Base-by-base conservation (phyloP, 1,139 yeast species). In the Yamadazyma membranifaciens region DNA sequence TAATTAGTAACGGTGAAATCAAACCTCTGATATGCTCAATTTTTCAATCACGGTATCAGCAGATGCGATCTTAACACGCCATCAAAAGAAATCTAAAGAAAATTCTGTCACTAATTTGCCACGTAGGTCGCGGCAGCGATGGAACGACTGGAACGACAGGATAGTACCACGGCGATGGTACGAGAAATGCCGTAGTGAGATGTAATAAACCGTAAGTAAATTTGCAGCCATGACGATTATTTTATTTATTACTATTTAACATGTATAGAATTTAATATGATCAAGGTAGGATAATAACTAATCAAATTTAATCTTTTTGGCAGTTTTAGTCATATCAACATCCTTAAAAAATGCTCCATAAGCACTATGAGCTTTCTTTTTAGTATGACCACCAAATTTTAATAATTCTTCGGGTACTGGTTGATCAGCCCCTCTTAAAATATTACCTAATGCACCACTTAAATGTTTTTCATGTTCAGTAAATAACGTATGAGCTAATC, bases 381-480 rank as follows among this genome's bases (percentile, higher is more conserved):
- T 92, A 24, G 98, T 92, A 65, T 92, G 98, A 13, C 96, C 89
- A 36, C 99, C 99, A 55, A 91, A 92, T 63, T 91, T 92, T 60
- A 88, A 75, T 59, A 92, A 73, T 46, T 89, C 98, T 41, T 88
- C 97, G n/a, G 99, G 99, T 42, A 92, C 98, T 1, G 84, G 83
- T 68, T 92, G 98, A 63, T 84, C 81, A 27, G 98, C 98, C 48
- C 95, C 96, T 51, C 95, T 78, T 54, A 92, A 73, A 37, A 92
- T 89, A 60, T 92, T 92, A 68, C 87, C 84, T 52, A 92, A 73
- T 3, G 96, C 98, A 47, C 99, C 99, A 48, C 96, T 86, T 42
- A 94, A 75, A 61, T 92, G 98, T 65, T 92, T 92, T 62, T 92
- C 98, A 56, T 91, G 95, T 53, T 91, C 98, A 7, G 99, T 94